These are phyloP conservation scores for Terana coerulea DNA, from an alignment of 768 basidiomycete species.

Conservation along the genomic window DNA sequence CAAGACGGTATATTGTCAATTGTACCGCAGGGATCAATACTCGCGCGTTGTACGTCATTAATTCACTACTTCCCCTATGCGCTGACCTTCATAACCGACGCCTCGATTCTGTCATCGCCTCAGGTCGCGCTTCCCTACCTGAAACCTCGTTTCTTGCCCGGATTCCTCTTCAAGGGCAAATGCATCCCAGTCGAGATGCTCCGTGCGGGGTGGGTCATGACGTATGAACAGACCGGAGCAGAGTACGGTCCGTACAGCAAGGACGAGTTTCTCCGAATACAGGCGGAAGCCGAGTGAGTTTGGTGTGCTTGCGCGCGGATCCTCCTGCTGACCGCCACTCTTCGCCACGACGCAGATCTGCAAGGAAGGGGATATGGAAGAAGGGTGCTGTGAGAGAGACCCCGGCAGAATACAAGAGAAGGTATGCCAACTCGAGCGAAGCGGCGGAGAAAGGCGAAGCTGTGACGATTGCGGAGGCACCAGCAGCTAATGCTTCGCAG, in stretches of 20 bases:
- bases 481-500: too few species aligned
- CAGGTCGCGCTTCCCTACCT: conserved; percentile 68
- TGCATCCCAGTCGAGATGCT: conserved; percentile 72
- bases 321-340: not conserved
- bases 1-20: conserved; percentile 63
- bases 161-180: conserved; percentile 41
- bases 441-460: not conserved
- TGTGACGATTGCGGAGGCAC: too few species aligned
- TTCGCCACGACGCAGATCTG: conserved; percentile 37
- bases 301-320: not conserved
- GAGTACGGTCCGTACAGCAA: conserved; percentile 73
- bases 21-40: conserved; percentile 81
- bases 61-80: too few species aligned
- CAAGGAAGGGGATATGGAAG: conserved; percentile 74
- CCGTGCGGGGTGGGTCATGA: conserved; percentile 68
- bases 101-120: not conserved
- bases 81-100: too few species aligned
- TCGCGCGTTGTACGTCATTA: conserved; percentile 60
- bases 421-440: conserved; percentile 35
- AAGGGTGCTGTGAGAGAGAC: conserved; percentile 51
- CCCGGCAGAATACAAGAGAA: conserved; percentile 79
- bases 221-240: conserved; percentile 75
- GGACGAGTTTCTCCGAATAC: conserved; percentile 56
- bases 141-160: conserved; percentile 51
- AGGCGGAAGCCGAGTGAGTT: conserved; percentile 34